Conservation (phyloP, 169 alveolate species). For the Neospora caninum region DNA sequence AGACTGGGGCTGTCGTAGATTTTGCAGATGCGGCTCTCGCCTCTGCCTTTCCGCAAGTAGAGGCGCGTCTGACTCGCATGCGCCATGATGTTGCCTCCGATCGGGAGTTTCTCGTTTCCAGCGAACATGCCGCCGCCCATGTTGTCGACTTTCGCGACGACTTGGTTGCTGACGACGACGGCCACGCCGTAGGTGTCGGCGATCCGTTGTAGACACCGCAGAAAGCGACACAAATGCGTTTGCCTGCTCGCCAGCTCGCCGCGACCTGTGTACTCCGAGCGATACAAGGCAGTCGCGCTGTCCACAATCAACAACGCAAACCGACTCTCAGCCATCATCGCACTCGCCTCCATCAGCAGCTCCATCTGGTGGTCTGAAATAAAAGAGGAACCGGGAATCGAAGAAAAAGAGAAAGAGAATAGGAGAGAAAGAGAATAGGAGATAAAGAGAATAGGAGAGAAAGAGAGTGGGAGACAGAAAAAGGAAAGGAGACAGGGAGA, state of each 20-base stretch:
- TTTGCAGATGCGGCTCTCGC: slow-evolving; percentile 95
- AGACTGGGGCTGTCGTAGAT: slow-evolving; percentile 97
- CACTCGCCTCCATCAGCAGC: slow-evolving; percentile 95
- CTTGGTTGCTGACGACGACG: slow-evolving; percentile 90
- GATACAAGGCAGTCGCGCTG: slow-evolving; percentile 94
- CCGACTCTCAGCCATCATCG: slow-evolving; percentile 95
- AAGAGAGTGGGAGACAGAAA: background rate
- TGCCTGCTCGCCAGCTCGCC: slow-evolving; percentile 98
- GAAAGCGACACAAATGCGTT: slow-evolving; percentile 94
- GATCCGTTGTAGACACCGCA: slow-evolving; percentile 94
- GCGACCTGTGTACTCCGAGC: slow-evolving; percentile 99
- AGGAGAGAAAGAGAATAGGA: background rate
- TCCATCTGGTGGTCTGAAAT: slow-evolving; percentile 97
- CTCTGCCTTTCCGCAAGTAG: slow-evolving; percentile 92
- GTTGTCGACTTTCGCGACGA: slow-evolving; percentile 73
- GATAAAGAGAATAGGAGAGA: background rate
- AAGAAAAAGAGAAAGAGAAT: background rate
- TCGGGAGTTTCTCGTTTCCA: slow-evolving; percentile 84
- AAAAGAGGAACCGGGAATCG: background rate
- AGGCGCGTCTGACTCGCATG: slow-evolving; percentile 98
- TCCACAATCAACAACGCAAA: slow-evolving; percentile 97
- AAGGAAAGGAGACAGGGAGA: background rate
- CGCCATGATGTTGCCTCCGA: slow-evolving; percentile 99
- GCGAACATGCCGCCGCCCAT: slow-evolving; percentile 80
- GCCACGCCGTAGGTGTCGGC: slow-evolving; percentile 89